Evolutionary conservation across 2,329 filamentous ascomycete species (phyloP).

Genomic region (Colletotrichum limetticola): DNA sequence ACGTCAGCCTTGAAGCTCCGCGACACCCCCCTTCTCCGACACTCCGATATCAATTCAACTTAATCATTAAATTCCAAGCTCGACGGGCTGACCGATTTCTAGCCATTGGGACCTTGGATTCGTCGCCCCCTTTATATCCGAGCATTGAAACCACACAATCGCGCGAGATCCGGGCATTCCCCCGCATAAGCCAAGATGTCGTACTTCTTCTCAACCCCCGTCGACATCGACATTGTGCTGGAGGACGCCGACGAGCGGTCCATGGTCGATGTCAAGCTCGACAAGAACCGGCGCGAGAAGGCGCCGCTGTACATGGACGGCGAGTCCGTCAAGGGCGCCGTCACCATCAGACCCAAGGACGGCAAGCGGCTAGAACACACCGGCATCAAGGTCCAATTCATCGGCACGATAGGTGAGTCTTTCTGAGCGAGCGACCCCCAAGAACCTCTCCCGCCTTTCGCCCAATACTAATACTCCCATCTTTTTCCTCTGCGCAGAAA

Average conservation of each 20-base stretch:
- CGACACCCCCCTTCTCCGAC: neutral
- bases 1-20: slow-evolving; percentile 29
- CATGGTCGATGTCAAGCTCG: slow-evolving; percentile 97
- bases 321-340: slow-evolving; percentile 95
- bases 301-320: slow-evolving; percentile 97
- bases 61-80: neutral
- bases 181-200: slow-evolving; percentile 72
- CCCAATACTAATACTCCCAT: no score
- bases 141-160: neutral
- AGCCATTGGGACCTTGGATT: neutral
- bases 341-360: slow-evolving; percentile 96
- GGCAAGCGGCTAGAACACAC: slow-evolving; percentile 98
- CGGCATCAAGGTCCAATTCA: slow-evolving; percentile 99
- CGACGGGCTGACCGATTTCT: neutral
- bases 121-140: neutral
- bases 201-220: slow-evolving; percentile 97
- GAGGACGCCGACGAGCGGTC: slow-evolving; percentile 93
- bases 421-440: neutral
- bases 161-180: slow-evolving; percentile 27
- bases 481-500: slow-evolving; percentile 68
- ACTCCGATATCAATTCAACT: slow-evolving; percentile 1
- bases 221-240: slow-evolving; percentile 98
- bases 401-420: slow-evolving; percentile 88
- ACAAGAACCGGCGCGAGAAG: slow-evolving; percentile 97
- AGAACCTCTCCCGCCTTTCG: no score